These are phyloP conservation scores for Penicillium turbatum DNA, from an alignment of 495 filamentous ascomycete species.

Conservation along the genomic window DNA sequence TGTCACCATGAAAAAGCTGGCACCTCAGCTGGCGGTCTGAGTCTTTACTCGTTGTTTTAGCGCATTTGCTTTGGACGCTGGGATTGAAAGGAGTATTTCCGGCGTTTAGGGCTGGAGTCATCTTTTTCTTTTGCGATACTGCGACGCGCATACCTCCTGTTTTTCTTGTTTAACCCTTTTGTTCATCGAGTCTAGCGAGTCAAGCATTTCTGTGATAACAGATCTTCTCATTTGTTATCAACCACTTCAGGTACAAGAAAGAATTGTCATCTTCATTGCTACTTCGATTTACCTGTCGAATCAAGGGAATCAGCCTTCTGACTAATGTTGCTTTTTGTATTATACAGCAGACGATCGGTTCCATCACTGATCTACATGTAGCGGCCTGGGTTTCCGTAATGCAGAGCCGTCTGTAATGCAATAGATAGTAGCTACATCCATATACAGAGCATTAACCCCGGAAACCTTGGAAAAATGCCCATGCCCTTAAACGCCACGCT, in stretches of 20 bases:
- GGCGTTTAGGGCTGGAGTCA: slow-evolving; percentile 15
- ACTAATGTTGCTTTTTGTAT: not conserved
- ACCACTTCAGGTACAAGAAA: not conserved
- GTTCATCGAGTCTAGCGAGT: not conserved
- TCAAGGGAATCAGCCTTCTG: not conserved
- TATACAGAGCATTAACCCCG: slow-evolving; percentile 1
- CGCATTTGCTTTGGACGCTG: slow-evolving; percentile 9
- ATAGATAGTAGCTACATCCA: no score
- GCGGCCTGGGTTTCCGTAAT: not conserved
- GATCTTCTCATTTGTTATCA: not conserved
- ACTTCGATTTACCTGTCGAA: not conserved
- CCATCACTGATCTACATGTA: not conserved
- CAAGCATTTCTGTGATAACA: not conserved
- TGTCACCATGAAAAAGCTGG: slow-evolving; percentile 43
- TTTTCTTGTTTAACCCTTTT: not conserved
- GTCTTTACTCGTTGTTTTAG: slow-evolving; percentile 14
- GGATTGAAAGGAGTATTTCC: slow-evolving; percentile 5
- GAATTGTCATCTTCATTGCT: not conserved
- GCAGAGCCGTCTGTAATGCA: not conserved
- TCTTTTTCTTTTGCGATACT: slow-evolving; percentile 7
- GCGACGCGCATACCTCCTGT: slow-evolving; percentile 1
- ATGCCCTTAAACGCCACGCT: slow-evolving; percentile 23
- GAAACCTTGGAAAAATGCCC: slow-evolving; percentile 1
- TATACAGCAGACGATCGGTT: not conserved
- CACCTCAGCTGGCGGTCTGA: slow-evolving; percentile 37